A percentile compares a stretch with the other conserved stretches of the same genome.
phyloP scores from a whole-genome alignment of 2,329 filamentous ascomycete genomes.

The Penicillium sp. region DNA sequence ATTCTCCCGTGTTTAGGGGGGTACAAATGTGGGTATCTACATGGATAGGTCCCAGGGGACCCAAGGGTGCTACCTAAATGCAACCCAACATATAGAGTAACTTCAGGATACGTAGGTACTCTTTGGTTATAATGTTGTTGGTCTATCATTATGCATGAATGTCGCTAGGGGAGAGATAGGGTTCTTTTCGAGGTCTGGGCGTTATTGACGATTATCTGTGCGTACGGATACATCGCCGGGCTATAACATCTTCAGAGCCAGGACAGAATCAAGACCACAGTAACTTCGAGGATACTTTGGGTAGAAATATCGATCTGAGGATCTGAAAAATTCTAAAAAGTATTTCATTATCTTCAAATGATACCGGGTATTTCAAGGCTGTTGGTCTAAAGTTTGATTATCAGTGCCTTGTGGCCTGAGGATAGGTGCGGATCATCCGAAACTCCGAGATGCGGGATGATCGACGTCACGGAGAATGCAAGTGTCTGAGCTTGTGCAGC shows the following conservation, averaged over 20 bases:
- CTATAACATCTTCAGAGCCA: neutral
- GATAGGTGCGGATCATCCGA: constrained; percentile 12
- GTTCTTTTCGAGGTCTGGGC: neutral
- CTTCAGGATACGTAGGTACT: too few species aligned
- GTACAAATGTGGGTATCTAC: neutral
- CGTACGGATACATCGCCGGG: neutral
- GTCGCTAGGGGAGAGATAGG: neutral
- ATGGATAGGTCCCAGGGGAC: neutral
- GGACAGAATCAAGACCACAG: neutral
- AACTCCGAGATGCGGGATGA: constrained; percentile 26
- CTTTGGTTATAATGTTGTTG: neutral
- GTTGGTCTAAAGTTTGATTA: too few species aligned
- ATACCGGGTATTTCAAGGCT: neutral
- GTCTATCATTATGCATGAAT: neutral
- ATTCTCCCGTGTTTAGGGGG: neutral
- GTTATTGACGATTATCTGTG: neutral
- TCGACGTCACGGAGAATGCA: constrained; percentile 25
- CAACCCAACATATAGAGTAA: neutral
- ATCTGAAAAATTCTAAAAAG: neutral
- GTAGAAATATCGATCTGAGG: neutral
- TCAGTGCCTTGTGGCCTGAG: constrained; percentile 19
- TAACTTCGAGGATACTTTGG: neutral
- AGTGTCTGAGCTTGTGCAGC: neutral
- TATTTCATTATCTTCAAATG: neutral
- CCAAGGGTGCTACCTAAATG: neutral